Percentiles rank a stretch among this genome's conserved stretches.
Evolutionary conservation across 306 rosid genomes (phyloP).

Genomic region (Acacia confusa): DNA sequence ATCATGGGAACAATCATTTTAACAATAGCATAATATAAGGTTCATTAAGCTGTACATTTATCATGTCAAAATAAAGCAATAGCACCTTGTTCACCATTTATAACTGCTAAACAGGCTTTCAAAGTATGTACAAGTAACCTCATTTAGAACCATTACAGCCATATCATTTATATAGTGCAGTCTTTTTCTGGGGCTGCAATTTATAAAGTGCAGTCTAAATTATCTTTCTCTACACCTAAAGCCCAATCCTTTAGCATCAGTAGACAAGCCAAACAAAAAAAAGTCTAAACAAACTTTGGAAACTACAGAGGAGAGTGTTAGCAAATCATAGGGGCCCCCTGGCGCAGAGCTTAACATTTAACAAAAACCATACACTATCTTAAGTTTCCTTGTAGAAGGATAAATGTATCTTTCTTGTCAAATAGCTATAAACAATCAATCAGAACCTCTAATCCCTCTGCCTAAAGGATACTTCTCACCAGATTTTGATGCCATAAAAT

Average conservation of each 20-base stretch:
- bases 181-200: background rate
- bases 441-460: background rate
- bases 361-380: background rate
- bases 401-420: background rate
- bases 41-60: background rate
- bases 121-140: background rate
- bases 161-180: background rate
- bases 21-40: background rate
- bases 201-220: background rate
- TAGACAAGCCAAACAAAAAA: background rate
- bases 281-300: background rate
- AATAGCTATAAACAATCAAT: conserved; percentile 7
- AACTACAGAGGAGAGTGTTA: conserved; percentile 8
- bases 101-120: background rate
- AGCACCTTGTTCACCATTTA: background rate
- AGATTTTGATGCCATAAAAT: background rate
- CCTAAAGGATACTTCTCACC: background rate
- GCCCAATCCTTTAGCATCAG: background rate
- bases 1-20: conserved; percentile 10
- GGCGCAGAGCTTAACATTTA: background rate
- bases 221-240: background rate
- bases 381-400: conserved; percentile 11
- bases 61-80: conserved; percentile 4
- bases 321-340: conserved; percentile 3
- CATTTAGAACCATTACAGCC: background rate